Conservation (phyloP, 495 filamentous ascomycete genomes). For the Cladorrhinum samala region DNA sequence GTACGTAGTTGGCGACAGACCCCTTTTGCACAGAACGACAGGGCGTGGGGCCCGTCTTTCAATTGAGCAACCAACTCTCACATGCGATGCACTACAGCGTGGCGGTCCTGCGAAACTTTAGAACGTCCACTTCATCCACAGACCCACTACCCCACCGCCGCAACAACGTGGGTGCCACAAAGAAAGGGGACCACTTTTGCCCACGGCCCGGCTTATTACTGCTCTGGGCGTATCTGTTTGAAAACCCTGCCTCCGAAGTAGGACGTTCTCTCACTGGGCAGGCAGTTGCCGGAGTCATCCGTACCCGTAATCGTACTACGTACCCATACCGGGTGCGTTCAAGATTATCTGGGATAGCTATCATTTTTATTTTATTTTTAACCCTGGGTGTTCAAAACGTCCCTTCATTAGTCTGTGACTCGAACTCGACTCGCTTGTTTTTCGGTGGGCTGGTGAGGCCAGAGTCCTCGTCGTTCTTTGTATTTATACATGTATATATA, state of each 20-base stretch:
- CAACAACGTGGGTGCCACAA: background rate
- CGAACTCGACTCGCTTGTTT: slow-evolving; percentile 1
- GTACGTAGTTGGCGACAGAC: too few species aligned
- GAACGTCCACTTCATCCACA: background rate
- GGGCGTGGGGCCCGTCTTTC: background rate
- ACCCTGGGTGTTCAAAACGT: too few species aligned
- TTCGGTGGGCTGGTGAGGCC: too few species aligned
- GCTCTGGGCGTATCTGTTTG: background rate
- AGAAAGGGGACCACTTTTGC: background rate
- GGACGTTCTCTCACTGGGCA: slow-evolving; percentile 8
- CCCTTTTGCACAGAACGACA: too few species aligned
- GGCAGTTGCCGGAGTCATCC: too few species aligned
- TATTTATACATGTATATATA: background rate
- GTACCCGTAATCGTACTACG: too few species aligned
- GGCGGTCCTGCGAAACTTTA: slow-evolving; percentile 3
- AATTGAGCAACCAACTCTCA: slow-evolving; percentile 3
- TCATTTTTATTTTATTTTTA: too few species aligned
- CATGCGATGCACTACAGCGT: slow-evolving; percentile 10
- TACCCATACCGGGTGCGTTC: too few species aligned
- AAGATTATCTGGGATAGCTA: too few species aligned
- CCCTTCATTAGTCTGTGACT: background rate
- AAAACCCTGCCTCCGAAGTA: slow-evolving; percentile 28
- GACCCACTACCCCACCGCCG: slow-evolving; percentile 4
- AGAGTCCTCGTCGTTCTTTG: background rate
- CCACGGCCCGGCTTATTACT: background rate